Conservation (phyloP, 2,329 filamentous ascomycete genomes). For the Trichoderma pleuroti region DNA sequence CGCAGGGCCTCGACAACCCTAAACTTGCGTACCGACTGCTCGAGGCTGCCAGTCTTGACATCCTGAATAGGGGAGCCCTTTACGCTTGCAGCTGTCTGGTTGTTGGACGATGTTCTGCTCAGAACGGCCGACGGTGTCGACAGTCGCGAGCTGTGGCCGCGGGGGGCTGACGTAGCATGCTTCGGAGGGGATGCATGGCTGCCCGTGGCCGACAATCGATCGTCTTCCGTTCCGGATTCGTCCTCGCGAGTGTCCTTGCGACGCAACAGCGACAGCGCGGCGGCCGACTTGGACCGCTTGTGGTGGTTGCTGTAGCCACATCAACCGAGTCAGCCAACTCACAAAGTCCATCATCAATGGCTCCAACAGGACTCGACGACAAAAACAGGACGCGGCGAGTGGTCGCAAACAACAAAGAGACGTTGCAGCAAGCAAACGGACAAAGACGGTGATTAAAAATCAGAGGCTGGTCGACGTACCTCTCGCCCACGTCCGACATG, state of each 20-base stretch:
- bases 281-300: slow-evolving; percentile 53
- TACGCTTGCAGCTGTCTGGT: slow-evolving; percentile 22
- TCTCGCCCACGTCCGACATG: slow-evolving; percentile 34
- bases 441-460: background rate
- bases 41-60: slow-evolving; percentile 60
- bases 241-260: slow-evolving; percentile 49
- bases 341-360: background rate
- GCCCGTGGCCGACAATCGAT: slow-evolving; percentile 35
- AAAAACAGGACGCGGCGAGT: background rate
- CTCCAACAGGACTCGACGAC: background rate
- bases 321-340: background rate
- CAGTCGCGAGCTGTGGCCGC: slow-evolving; percentile 46
- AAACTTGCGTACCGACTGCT: slow-evolving; percentile 93
- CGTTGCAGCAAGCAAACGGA: background rate
- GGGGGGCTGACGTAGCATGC: slow-evolving; percentile 33
- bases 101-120: slow-evolving; percentile 40
- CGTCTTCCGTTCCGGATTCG: slow-evolving; percentile 53
- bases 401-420: background rate
- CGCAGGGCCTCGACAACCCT: slow-evolving; percentile 88
- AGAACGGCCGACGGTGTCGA: slow-evolving; percentile 42
- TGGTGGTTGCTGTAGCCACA: slow-evolving; percentile 31
- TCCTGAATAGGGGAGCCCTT: slow-evolving; percentile 30
- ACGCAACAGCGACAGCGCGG: slow-evolving; percentile 52
- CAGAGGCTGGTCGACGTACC: slow-evolving; percentile 23
- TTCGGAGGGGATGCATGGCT: slow-evolving; percentile 34